These are phyloP conservation scores for Ophiostoma montium DNA, from an alignment of 2,329 filamentous ascomycete genomes.

Conservation along the genomic window DNA sequence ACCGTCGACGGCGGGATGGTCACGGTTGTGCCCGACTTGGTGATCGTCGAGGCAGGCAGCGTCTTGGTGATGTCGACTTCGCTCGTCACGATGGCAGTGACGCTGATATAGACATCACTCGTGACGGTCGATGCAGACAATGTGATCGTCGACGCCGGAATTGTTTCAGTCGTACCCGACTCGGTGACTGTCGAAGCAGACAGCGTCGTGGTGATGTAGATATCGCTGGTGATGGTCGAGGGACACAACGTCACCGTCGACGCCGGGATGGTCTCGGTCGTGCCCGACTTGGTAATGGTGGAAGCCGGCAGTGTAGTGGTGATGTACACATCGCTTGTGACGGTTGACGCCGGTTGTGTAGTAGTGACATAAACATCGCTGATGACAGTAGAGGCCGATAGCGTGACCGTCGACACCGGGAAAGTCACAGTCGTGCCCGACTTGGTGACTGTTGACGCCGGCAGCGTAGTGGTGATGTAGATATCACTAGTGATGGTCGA, in stretches of 20 bases:
- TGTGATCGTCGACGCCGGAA: slow-evolving; percentile 1
- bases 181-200: slow-evolving; percentile 5
- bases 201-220: slow-evolving; percentile 4
- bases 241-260: background rate
- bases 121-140: slow-evolving; percentile 6
- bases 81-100: slow-evolving; percentile 7
- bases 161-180: background rate
- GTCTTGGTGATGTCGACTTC: background rate
- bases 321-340: background rate
- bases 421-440: background rate
- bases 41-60: slow-evolving; percentile 9
- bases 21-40: background rate
- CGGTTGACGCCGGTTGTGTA: slow-evolving; percentile 7
- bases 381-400: slow-evolving; percentile 5
- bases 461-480: slow-evolving; percentile 4
- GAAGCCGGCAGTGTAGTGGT: slow-evolving; percentile 7
- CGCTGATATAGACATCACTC: background rate
- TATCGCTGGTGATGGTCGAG: background rate
- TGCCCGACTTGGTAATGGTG: background rate
- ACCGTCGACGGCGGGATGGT: slow-evolving; percentile 8
- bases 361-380: background rate
- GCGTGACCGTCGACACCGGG: slow-evolving; percentile 1
- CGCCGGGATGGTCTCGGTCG: slow-evolving; percentile 3
- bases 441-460: slow-evolving; percentile 3
- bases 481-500: background rate